Conservation (phyloP, 495 filamentous ascomycete genomes). For the Annulohypoxylon moriforme region DNA sequence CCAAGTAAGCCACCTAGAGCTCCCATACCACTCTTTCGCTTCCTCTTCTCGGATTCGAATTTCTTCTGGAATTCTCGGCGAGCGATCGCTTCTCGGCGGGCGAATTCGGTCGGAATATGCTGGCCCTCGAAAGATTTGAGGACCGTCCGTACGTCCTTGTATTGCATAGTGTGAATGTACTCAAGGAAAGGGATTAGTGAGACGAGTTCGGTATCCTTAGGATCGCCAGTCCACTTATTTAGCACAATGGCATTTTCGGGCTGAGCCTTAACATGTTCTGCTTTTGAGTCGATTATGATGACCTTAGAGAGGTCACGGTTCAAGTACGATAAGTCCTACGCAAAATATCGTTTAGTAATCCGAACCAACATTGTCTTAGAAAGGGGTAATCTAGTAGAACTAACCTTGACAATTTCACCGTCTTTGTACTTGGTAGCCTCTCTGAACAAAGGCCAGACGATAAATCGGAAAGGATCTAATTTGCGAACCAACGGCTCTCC, state of each 20-base stretch:
- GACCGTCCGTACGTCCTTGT: conserved; percentile 82
- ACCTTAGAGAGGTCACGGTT: conserved; percentile 96
- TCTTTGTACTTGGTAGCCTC: conserved; percentile 96
- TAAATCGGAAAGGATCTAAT: conserved; percentile 94
- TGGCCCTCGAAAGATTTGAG: conserved; percentile 89
- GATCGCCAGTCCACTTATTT: conserved; percentile 86
- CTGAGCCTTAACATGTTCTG: conserved; percentile 82
- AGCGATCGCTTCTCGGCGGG: conserved; percentile 84
- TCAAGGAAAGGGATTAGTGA: conserved; percentile 94
- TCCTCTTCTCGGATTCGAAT: conserved; percentile 75
- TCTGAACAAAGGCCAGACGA: conserved; percentile 93
- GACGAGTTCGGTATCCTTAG: conserved; percentile 85
- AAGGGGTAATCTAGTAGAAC: conserved; percentile 23
- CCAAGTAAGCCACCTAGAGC: conserved; percentile 77
- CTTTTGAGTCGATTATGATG: conserved; percentile 88
- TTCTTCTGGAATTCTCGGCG: conserved; percentile 82
- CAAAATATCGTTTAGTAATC: not conserved
- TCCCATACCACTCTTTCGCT: conserved; percentile 67
- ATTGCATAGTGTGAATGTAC: conserved; percentile 93
- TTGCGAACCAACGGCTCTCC: conserved; percentile 91
- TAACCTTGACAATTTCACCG: conserved; percentile 95
- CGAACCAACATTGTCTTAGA: not conserved
- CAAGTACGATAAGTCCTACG: conserved; percentile 90
- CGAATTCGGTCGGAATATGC: conserved; percentile 88
- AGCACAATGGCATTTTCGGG: conserved; percentile 95